These are phyloP conservation scores for Phytophthora rubi DNA, from an alignment of 352 stramenopile species.

Conservation along the genomic window DNA sequence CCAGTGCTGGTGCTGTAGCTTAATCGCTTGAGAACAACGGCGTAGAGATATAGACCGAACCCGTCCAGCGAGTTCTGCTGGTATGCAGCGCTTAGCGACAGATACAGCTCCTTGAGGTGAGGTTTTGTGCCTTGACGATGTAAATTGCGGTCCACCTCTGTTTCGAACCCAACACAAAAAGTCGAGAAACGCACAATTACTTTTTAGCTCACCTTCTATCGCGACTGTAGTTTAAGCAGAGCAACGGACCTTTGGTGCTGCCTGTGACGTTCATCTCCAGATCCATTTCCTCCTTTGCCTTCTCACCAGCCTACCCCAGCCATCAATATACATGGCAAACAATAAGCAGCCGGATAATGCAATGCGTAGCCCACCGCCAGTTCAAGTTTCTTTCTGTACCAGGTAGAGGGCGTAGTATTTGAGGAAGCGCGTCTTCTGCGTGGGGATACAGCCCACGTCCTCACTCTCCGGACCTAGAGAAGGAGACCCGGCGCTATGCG, in stretches of 20 bases:
- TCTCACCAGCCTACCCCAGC: constrained; percentile 65
- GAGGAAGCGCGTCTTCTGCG: constrained; percentile 71
- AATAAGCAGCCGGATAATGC: neutral
- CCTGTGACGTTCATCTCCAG: constrained; percentile 73
- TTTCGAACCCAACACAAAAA: neutral
- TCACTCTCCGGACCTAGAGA: neutral
- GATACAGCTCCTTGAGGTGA: constrained; percentile 75
- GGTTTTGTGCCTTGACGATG: constrained; percentile 65
- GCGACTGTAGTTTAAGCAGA: neutral
- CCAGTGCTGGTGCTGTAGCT: constrained; percentile 69
- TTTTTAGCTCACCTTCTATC: neutral
- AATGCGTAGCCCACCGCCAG: neutral
- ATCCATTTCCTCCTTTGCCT: constrained; percentile 81
- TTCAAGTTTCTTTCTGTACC: constrained; percentile 30
- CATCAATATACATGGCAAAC: neutral
- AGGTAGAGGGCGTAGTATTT: constrained; percentile 79
- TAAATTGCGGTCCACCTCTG: constrained; percentile 44
- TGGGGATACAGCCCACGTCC: constrained; percentile 7
- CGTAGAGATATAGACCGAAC: constrained; percentile 85
- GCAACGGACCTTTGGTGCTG: constrained; percentile 39
- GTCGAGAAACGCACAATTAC: neutral
- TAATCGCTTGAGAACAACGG: constrained; percentile 71
- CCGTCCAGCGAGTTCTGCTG: constrained; percentile 63
- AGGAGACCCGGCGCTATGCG: neutral
- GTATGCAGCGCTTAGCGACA: constrained; percentile 58